Conservation (phyloP, 768 basidiomycete genomes). For the Galerina marginata region DNA sequence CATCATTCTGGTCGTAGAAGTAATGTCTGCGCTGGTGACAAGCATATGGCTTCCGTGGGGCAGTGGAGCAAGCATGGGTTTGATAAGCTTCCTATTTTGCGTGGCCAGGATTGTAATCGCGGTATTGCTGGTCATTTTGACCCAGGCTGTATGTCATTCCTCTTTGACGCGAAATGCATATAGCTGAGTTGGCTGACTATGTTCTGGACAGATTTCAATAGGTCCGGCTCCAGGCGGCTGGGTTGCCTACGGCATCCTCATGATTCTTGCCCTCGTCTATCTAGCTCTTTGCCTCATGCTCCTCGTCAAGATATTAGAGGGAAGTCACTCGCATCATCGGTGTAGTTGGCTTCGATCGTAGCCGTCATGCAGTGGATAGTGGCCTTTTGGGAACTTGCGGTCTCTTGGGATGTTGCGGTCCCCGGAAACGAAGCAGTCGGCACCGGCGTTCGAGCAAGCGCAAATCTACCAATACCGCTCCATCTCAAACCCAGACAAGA, state of each 20-base stretch:
- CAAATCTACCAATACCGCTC: constrained; percentile 10
- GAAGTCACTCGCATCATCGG: constrained; percentile 77
- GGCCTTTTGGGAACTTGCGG: constrained; percentile 88
- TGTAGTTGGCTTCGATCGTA: constrained; percentile 83
- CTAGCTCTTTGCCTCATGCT: constrained; percentile 84
- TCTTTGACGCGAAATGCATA: not conserved
- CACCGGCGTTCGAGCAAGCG: constrained; percentile 29
- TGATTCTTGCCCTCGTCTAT: constrained; percentile 84
- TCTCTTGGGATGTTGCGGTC: constrained; percentile 65
- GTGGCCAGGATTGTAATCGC: constrained; percentile 90
- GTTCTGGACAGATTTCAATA: constrained; percentile 71
- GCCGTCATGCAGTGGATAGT: constrained; percentile 77
- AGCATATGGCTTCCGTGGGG: constrained; percentile 98
- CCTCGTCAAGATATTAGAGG: constrained; percentile 84
- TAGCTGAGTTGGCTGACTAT: not conserved
- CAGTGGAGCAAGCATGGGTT: constrained; percentile 94
- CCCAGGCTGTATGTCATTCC: constrained; percentile 72
- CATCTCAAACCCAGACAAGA: constrained; percentile 26
- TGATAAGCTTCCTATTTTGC: constrained; percentile 92
- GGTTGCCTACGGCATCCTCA: constrained; percentile 92
- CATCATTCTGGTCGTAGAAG: constrained; percentile 88
- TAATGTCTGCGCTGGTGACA: constrained; percentile 84
- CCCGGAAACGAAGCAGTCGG: constrained; percentile 48
- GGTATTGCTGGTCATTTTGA: constrained; percentile 88
- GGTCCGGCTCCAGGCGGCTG: constrained; percentile 83